Conservation (phyloP, 2,329 filamentous ascomycete genomes). For the Sporothrix protearum region DNA sequence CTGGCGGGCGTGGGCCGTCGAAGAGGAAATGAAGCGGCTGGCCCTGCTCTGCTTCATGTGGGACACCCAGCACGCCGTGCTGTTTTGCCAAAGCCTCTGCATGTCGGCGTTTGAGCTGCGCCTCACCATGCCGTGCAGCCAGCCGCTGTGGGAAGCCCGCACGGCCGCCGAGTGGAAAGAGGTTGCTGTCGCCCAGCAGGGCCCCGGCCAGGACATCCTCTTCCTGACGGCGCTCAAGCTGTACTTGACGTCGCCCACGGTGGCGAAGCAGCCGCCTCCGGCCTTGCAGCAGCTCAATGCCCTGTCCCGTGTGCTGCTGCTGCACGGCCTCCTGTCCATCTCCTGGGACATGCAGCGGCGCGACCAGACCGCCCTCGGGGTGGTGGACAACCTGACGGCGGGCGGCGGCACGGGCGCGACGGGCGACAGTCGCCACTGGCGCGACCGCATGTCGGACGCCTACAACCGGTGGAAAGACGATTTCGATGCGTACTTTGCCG, state of each 20-base stretch:
- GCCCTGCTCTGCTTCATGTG: conserved; percentile 28
- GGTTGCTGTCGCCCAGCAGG: neutral
- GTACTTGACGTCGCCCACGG: neutral
- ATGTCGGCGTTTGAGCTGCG: conserved; percentile 29
- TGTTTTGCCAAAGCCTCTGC: conserved; percentile 29
- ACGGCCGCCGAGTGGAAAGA: conserved; percentile 21
- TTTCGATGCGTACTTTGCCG: conserved; percentile 23
- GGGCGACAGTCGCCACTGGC: conserved; percentile 21
- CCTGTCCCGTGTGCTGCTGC: conserved; percentile 22
- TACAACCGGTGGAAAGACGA: conserved; percentile 25
- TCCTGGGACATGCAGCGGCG: conserved; percentile 29
- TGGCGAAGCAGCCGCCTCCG: conserved; percentile 1
- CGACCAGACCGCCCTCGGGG: conserved; percentile 27
- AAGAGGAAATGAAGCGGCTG: conserved; percentile 27
- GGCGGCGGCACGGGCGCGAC: neutral
- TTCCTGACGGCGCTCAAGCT: neutral
- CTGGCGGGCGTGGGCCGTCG: conserved; percentile 22
- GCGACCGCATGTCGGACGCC: conserved; percentile 16
- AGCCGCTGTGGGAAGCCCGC: conserved; percentile 25
- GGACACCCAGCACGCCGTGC: conserved; percentile 29
- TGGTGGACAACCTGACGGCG: neutral
- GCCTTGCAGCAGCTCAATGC: conserved; percentile 6
- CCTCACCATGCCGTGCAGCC: conserved; percentile 24
- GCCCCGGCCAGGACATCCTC: neutral
- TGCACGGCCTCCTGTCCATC: conserved; percentile 28